phyloP scores from a whole-genome alignment of 768 basidiomycete genomes.

The Mycena leptocephala region DNA sequence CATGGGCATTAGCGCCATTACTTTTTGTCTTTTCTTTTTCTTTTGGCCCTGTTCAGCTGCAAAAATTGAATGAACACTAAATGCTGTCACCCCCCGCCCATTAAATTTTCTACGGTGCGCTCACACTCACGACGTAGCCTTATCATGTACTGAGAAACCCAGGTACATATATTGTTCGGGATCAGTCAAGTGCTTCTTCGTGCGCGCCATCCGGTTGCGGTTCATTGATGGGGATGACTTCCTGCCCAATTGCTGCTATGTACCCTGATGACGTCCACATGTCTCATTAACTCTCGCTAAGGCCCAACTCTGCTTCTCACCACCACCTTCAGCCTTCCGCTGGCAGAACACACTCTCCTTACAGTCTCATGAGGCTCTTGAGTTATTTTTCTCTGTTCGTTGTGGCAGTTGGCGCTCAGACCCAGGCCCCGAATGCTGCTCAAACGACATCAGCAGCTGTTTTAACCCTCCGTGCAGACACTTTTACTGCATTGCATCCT shows the following conservation, averaged over 20 bases:
- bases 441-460: background rate
- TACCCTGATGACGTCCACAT: background rate
- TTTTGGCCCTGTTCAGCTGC: no score
- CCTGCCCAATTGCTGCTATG: background rate
- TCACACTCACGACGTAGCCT: no score
- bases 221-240: no score
- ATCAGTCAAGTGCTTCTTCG: no score
- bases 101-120: no score
- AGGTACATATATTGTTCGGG: no score
- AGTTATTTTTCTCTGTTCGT: background rate
- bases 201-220: no score
- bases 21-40: no score
- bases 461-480: background rate
- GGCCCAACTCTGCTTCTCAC: background rate
- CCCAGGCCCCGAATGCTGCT: background rate
- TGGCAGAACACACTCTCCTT: background rate
- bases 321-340: background rate
- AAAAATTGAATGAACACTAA: no score
- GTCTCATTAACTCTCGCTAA: background rate
- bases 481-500: background rate
- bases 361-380: background rate
- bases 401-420: background rate
- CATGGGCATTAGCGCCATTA: background rate
- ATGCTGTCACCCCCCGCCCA: no score
- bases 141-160: no score